Conservation (phyloP, 1,284 basidiomycete genomes). For the Fomitopsis palustris region DNA sequence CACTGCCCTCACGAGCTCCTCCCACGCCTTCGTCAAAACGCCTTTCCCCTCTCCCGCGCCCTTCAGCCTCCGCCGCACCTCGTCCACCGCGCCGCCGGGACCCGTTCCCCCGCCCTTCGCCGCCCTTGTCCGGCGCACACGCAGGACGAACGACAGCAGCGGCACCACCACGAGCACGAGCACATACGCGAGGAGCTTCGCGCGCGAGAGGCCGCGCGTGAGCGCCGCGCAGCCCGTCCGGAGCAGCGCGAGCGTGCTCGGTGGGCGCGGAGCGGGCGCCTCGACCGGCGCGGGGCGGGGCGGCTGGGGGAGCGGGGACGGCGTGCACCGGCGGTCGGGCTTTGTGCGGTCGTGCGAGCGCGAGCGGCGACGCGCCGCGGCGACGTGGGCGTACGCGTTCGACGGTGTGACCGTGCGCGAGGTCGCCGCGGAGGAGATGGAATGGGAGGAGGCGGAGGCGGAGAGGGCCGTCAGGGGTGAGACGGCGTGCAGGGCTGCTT, state of each 20-base stretch:
- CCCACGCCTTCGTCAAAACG: slow-evolving; percentile 45
- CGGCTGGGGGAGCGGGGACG: slow-evolving; percentile 12
- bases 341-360: slow-evolving; percentile 11
- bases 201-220: slow-evolving; percentile 17
- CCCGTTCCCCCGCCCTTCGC: slow-evolving; percentile 10
- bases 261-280: slow-evolving; percentile 14
- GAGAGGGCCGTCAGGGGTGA: slow-evolving; percentile 18
- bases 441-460: slow-evolving; percentile 23
- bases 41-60: slow-evolving; percentile 34
- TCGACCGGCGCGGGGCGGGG: slow-evolving; percentile 15
- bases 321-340: background rate
- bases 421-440: slow-evolving; percentile 26
- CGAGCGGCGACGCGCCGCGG: slow-evolving; percentile 5
- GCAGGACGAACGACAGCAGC: slow-evolving; percentile 53
- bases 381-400: background rate
- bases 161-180: slow-evolving; percentile 61
- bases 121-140: slow-evolving; percentile 38
- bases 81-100: slow-evolving; percentile 43
- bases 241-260: slow-evolving; percentile 25
- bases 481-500: slow-evolving; percentile 6
- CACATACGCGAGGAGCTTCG: slow-evolving; percentile 45
- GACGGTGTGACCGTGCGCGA: slow-evolving; percentile 25
- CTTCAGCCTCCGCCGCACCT: slow-evolving; percentile 53
- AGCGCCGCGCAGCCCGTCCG: slow-evolving; percentile 21
- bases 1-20: slow-evolving; percentile 51